Evolutionary conservation across 1,139 yeast species (phyloP).

Genomic region (Geotrichum carabidarum): DNA sequence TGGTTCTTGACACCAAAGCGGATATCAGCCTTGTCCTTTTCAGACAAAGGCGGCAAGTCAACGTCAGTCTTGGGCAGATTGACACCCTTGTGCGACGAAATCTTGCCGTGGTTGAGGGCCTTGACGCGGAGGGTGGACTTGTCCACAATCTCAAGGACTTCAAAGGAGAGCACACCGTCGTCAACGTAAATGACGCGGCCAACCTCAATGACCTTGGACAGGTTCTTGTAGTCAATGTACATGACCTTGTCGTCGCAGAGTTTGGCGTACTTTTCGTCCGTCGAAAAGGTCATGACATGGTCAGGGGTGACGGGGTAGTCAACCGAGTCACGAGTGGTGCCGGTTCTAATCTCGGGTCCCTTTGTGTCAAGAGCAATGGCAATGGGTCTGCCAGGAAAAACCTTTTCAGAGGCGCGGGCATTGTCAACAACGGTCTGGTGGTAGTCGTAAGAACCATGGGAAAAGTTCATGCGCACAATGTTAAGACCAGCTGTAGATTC

Average conservation of each 20-base stretch:
- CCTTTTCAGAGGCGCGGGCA: slow-evolving; percentile 86
- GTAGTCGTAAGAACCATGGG: slow-evolving; percentile 95
- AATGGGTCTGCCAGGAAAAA: slow-evolving; percentile 90
- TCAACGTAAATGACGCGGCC: slow-evolving; percentile 93
- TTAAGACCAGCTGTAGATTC: slow-evolving; percentile 68
- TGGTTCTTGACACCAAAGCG: slow-evolving; percentile 92
- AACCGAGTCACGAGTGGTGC: slow-evolving; percentile 72
- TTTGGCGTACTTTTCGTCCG: slow-evolving; percentile 73
- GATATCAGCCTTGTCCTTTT: slow-evolving; percentile 89
- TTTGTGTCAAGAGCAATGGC: slow-evolving; percentile 98
- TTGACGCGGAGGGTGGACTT: slow-evolving; percentile 74
- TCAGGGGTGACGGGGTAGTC: slow-evolving; percentile 80
- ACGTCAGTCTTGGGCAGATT: slow-evolving; percentile 98
- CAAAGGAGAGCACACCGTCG: slow-evolving; percentile 95
- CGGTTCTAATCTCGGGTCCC: slow-evolving; percentile 99
- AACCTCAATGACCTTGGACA: slow-evolving; percentile 81
- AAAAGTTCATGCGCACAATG: slow-evolving; percentile 97
- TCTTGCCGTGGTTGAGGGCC: slow-evolving; percentile 90
- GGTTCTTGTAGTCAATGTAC: slow-evolving; percentile 93
- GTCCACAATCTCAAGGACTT: slow-evolving; percentile 78
- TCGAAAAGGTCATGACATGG: slow-evolving; percentile 90
- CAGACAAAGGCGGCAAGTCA: slow-evolving; percentile 95
- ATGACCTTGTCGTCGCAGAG: slow-evolving; percentile 71
- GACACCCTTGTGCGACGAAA: slow-evolving; percentile 97
- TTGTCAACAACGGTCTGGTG: slow-evolving; percentile 95